A percentile compares a stretch with the other conserved stretches of the same genome.
Evolutionary conservation across 2,329 filamentous ascomycete genomes (phyloP).

Genomic region (Sordariomycetes sp.): DNA sequence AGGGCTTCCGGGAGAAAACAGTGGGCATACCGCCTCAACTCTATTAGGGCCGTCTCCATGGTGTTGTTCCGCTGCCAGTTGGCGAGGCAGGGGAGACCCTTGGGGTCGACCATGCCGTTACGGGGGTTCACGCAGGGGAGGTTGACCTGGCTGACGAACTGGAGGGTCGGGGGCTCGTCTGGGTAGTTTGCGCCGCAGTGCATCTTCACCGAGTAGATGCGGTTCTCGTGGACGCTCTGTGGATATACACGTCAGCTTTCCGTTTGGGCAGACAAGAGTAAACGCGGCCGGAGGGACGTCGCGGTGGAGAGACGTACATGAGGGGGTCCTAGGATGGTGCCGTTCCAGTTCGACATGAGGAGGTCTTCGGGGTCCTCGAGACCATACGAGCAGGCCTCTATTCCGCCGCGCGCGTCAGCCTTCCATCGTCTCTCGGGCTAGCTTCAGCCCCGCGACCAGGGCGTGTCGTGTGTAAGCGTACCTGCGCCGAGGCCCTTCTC

Average conservation of each 20-base stretch:
- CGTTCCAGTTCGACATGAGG: conserved; percentile 97
- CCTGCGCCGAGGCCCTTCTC: conserved; percentile 94
- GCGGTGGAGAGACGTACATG: conserved; percentile 48
- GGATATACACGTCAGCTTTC: conserved; percentile 3
- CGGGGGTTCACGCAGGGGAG: conserved; percentile 80
- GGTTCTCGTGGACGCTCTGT: conserved; percentile 92
- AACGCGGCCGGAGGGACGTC: neutral
- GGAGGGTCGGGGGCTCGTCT: conserved; percentile 74
- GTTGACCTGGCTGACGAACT: conserved; percentile 91
- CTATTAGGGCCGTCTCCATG: conserved; percentile 87
- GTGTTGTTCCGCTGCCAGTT: conserved; percentile 90
- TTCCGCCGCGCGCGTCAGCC: conserved; percentile 1
- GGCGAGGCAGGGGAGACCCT: conserved; percentile 70
- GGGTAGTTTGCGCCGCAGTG: conserved; percentile 87
- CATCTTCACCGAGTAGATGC: conserved; percentile 97
- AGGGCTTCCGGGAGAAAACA: neutral
- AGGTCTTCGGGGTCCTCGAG: conserved; percentile 89
- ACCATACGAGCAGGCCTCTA: conserved; percentile 94
- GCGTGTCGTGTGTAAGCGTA: conserved; percentile 16
- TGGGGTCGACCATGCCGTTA: conserved; percentile 74
- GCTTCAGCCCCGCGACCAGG: neutral
- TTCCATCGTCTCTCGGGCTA: neutral
- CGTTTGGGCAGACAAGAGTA: neutral
- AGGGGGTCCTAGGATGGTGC: conserved; percentile 90
- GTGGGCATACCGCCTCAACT: conserved; percentile 57